These are phyloP conservation scores for Spinellus fusiger DNA, from an alignment of 192 early-diverging fungal species.

Conservation along the genomic window DNA sequence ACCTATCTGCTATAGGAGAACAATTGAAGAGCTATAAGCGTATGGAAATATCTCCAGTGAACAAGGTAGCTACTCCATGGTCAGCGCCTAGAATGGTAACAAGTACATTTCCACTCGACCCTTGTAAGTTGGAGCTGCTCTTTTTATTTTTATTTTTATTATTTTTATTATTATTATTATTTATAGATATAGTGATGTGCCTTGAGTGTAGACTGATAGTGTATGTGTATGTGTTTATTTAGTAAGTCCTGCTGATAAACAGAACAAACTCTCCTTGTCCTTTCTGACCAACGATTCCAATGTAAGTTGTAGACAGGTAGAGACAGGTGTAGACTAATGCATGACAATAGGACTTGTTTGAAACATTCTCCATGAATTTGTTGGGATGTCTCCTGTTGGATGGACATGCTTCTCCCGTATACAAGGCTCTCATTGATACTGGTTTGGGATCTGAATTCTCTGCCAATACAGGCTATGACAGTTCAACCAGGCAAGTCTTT, in stretches of 20 bases:
- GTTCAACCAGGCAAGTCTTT: conserved; percentile 44
- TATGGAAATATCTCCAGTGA: conserved; percentile 37
- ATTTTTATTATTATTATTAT: neutral
- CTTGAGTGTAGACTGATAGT: neutral
- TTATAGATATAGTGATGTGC: neutral
- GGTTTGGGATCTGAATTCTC: conserved; percentile 87
- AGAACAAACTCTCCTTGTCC: conserved; percentile 70
- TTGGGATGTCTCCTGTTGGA: conserved; percentile 78
- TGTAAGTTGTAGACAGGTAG: conserved; percentile 33
- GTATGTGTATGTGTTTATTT: conserved; percentile 1
- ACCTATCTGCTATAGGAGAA: conserved; percentile 62
- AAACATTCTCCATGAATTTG: conserved; percentile 77
- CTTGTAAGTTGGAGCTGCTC: conserved; percentile 38
- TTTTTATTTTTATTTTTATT: neutral
- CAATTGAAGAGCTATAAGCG: conserved; percentile 54
- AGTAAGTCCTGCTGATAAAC: conserved; percentile 71
- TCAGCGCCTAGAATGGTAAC: conserved; percentile 38
- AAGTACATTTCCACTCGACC: conserved; percentile 60
- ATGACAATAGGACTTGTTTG: conserved; percentile 61
- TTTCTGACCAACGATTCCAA: conserved; percentile 66
- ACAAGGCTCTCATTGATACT: conserved; percentile 86
- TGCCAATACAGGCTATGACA: conserved; percentile 86
- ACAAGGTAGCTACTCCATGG: conserved; percentile 51
- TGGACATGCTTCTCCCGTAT: conserved; percentile 89
- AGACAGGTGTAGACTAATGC: neutral